Conservation (phyloP, 139 green algal species). For the Coccomyxa sp. region DNA sequence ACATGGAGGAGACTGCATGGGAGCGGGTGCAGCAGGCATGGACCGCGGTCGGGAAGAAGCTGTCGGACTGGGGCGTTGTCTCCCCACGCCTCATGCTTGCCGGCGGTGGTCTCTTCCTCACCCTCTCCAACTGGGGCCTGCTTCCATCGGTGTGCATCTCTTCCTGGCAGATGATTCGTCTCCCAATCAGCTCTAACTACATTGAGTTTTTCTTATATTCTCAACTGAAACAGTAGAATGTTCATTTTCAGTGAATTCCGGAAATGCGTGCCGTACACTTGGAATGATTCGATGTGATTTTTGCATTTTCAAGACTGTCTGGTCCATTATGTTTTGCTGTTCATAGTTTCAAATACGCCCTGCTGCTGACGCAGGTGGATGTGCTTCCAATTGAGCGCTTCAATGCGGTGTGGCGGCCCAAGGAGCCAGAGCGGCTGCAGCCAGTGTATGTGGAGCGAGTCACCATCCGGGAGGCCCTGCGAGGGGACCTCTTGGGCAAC, state of each 20-base stretch:
- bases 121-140: slow-evolving; percentile 39
- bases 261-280: no score
- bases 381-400: slow-evolving; percentile 35
- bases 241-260: no score
- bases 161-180: not conserved
- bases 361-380: slow-evolving; percentile 13
- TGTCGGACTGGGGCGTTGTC: not conserved
- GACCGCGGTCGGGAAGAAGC: not conserved
- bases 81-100: slow-evolving; percentile 17
- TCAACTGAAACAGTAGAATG: no score
- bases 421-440: slow-evolving; percentile 21
- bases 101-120: slow-evolving; percentile 30
- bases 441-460: slow-evolving; percentile 36
- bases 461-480: slow-evolving; percentile 33
- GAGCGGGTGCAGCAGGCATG: not conserved
- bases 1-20: not conserved
- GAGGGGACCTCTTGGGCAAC: not conserved
- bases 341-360: no score
- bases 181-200: no score
- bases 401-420: slow-evolving; percentile 19
- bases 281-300: no score
- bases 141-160: slow-evolving; percentile 12
- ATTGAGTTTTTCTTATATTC: no score
- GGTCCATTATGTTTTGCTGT: no score
- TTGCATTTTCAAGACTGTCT: no score